Conservation (phyloP, 176 grass and related monocot genomes). For the Olyra latifolia region DNA sequence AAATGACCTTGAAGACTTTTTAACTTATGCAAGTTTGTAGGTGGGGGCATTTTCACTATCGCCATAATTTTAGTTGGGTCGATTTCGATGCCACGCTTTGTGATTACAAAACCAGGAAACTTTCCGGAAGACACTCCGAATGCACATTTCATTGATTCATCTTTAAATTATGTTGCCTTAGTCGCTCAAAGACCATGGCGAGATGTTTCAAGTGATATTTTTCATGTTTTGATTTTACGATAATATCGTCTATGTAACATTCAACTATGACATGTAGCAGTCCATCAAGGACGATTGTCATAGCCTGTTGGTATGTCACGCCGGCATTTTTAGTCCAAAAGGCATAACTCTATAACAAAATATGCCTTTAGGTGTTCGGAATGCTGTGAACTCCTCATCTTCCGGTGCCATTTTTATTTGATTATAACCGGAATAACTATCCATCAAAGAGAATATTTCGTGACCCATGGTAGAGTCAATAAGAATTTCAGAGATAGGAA, state of each 20-base stretch:
- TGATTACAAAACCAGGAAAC: background rate
- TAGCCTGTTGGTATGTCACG: background rate
- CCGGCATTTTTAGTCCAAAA: background rate
- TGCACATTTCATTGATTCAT: too few species aligned
- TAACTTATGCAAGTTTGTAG: too few species aligned
- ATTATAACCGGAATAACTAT: background rate
- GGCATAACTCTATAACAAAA: background rate
- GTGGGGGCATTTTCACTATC: too few species aligned
- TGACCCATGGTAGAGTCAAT: background rate
- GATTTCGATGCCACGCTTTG: background rate
- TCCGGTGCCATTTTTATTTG: background rate
- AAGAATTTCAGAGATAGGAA: background rate
- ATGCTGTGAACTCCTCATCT: background rate
- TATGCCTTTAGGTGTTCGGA: background rate
- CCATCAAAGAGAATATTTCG: too few species aligned
- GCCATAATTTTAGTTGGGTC: background rate
- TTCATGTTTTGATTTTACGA: too few species aligned
- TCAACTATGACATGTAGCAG: too few species aligned
- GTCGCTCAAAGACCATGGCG: background rate
- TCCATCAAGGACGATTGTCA: background rate
- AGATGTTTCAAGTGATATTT: constrained; percentile 4
- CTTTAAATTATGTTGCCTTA: background rate
- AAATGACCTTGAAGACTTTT: too few species aligned
- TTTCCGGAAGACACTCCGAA: too few species aligned
- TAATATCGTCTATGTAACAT: constrained; percentile 20